Evolutionary conservation across 208 protist species (phyloP).

Genomic region (Acanthamoeba castellanii): DNA sequence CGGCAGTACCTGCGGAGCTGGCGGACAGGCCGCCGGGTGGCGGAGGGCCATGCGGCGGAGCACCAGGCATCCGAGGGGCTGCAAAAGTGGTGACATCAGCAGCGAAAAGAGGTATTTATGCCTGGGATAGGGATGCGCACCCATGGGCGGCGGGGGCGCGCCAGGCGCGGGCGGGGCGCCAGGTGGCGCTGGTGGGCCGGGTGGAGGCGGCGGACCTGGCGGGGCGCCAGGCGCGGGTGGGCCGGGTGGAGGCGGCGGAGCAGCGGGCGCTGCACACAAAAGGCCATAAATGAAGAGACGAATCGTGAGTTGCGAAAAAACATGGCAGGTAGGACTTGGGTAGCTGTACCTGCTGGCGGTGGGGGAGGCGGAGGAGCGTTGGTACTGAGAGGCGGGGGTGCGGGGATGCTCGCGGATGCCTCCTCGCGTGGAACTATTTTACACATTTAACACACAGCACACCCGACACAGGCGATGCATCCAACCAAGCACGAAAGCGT

Average conservation of each 20-base stretch:
- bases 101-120: too few species aligned
- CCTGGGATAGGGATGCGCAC: background rate
- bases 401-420: too few species aligned
- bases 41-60: background rate
- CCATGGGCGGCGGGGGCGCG: background rate
- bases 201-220: background rate
- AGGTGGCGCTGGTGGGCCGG: background rate
- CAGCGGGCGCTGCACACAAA: background rate
- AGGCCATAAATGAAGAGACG: too few species aligned
- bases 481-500: too few species aligned
- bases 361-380: background rate
- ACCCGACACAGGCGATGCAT: too few species aligned
- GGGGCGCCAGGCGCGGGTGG: background rate
- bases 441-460: too few species aligned
- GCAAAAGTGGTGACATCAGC: too few species aligned
- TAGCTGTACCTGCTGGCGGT: too few species aligned
- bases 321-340: too few species aligned
- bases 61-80: background rate
- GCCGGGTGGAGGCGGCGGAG: background rate
- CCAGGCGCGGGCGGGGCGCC: background rate
- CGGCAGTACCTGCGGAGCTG: background rate
- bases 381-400: background rate
- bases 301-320: too few species aligned
- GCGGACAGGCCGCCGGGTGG: background rate
- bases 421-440: too few species aligned